Percentiles rank a stretch among this genome's conserved stretches.
Conservation (phyloP, 495 filamentous ascomycete species). For the Parachaetomium inaequale region DNA sequence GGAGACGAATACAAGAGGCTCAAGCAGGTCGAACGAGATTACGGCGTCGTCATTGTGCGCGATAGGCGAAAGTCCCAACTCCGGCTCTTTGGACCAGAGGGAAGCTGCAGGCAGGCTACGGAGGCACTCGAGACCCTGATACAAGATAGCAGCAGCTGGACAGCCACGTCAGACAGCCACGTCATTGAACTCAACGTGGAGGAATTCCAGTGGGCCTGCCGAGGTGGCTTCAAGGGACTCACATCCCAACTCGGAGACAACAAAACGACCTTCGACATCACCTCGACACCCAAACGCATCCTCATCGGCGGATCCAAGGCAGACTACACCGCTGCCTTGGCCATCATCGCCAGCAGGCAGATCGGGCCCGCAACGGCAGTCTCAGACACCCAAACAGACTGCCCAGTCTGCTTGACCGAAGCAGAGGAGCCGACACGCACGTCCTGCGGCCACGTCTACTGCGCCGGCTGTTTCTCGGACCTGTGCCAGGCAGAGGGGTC, state of each 20-base stretch:
- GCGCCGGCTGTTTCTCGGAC: constrained; percentile 42
- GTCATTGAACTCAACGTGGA: constrained; percentile 24
- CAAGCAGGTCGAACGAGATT: constrained; percentile 17
- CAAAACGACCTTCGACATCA: constrained; percentile 32
- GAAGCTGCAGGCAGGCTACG: constrained; percentile 13
- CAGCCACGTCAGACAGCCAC: constrained; percentile 24
- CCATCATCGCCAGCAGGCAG: constrained; percentile 5
- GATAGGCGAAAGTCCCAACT: constrained; percentile 31
- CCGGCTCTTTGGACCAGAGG: constrained; percentile 27
- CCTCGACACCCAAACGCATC: constrained; percentile 31
- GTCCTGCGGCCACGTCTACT: constrained; percentile 45
- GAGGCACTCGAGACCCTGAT: constrained; percentile 15
- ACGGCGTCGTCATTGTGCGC: constrained; percentile 33
- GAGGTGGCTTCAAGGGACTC: constrained; percentile 41
- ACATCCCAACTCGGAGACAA: constrained; percentile 32
- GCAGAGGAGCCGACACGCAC: constrained; percentile 39
- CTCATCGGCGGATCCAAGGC: constrained; percentile 27
- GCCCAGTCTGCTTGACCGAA: constrained; percentile 42
- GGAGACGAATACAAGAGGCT: constrained; percentile 19
- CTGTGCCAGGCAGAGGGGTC: constrained; percentile 31
- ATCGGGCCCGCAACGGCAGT: not conserved
- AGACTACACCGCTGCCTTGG: constrained; percentile 22
- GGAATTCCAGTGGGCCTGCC: constrained; percentile 36
- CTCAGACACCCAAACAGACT: constrained; percentile 18
- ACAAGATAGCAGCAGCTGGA: too few species aligned